Percentiles rank a stretch among this genome's conserved stretches.
Evolutionary conservation across 352 stramenopile species (phyloP).

Genomic region (Hyaloperonospora brassicae): DNA sequence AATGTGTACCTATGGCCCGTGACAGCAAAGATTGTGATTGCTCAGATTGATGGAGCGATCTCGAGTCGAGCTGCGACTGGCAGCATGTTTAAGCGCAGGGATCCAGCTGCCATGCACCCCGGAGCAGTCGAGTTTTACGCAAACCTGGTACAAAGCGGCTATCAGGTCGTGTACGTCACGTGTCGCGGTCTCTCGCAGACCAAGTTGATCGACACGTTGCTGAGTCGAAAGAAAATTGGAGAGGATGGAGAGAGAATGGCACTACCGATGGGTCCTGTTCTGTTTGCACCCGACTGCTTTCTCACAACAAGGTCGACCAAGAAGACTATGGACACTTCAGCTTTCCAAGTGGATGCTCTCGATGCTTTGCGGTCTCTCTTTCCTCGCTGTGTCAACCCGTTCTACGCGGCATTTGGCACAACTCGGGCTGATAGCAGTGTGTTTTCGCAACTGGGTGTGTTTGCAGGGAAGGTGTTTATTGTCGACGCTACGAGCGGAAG

Average conservation of each 20-base stretch:
- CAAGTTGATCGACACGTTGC: slow-evolving; percentile 39
- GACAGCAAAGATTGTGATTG: slow-evolving; percentile 69
- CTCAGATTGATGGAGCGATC: slow-evolving; percentile 77
- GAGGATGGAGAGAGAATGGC: slow-evolving; percentile 13
- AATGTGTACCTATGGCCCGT: slow-evolving; percentile 70
- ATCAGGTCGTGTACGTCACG: slow-evolving; percentile 77
- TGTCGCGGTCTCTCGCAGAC: slow-evolving; percentile 50
- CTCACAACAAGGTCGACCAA: slow-evolving; percentile 35
- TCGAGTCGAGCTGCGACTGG: slow-evolving; percentile 33
- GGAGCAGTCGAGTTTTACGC: slow-evolving; percentile 73
- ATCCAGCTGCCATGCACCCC: slow-evolving; percentile 36
- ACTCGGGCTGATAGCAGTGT: slow-evolving; percentile 42
- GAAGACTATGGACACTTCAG: slow-evolving; percentile 37
- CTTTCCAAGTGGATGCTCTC: slow-evolving; percentile 66
- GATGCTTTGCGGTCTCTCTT: slow-evolving; percentile 59
- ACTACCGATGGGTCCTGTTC: slow-evolving; percentile 63
- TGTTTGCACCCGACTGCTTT: slow-evolving; percentile 57
- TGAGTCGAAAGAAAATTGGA: slow-evolving; percentile 18
- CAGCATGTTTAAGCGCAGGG: slow-evolving; percentile 40
- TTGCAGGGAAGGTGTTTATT: slow-evolving; percentile 65
- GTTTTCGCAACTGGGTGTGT: slow-evolving; percentile 71
- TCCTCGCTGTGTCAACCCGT: slow-evolving; percentile 67
- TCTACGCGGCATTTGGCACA: slow-evolving; percentile 77
- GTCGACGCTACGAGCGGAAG: slow-evolving; percentile 49
- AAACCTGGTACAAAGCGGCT: slow-evolving; percentile 58